A percentile compares a stretch with the other conserved stretches of the same genome.
phyloP scores from a whole-genome alignment of 2,329 filamentous ascomycete genomes.

The Alternaria dauci region DNA sequence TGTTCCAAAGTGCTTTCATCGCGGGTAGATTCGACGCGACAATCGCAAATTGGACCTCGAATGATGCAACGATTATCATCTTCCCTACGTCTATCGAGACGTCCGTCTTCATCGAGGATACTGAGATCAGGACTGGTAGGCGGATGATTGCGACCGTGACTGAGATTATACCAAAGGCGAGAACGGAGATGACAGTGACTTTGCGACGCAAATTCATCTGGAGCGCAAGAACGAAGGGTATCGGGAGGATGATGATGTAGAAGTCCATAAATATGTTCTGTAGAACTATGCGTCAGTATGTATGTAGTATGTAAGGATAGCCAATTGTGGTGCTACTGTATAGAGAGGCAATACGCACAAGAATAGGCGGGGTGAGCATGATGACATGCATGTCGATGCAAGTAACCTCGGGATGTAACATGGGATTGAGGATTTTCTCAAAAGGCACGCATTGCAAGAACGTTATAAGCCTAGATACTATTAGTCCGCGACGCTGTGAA shows the following conservation, averaged over 20 bases:
- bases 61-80: not conserved
- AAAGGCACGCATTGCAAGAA: conserved; percentile 9
- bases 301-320: not conserved
- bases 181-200: conserved; percentile 6
- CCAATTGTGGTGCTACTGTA: not conserved
- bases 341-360: not conserved
- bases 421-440: conserved; percentile 10
- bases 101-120: conserved; percentile 1
- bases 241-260: conserved; percentile 6
- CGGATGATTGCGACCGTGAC: conserved; percentile 10
- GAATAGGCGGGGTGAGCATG: conserved; percentile 2
- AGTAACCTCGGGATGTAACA: not conserved
- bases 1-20: conserved; percentile 8
- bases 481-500: not conserved
- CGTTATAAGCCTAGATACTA: not conserved
- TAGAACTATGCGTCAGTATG: not conserved
- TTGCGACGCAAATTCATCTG: conserved; percentile 5
- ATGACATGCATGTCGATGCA: conserved; percentile 8
- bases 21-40: conserved; percentile 9
- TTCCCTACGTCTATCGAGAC: not conserved
- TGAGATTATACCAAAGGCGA: conserved; percentile 8
- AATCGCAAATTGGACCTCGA: conserved; percentile 13
- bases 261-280: conserved; percentile 13
- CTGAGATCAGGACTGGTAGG: not conserved
- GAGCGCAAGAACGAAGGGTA: conserved; percentile 4